Evolutionary conservation across 257 asterid species (phyloP), one percentile per base, ranked within the genome.

Genomic region (Przewalskia tangutica): DNA sequence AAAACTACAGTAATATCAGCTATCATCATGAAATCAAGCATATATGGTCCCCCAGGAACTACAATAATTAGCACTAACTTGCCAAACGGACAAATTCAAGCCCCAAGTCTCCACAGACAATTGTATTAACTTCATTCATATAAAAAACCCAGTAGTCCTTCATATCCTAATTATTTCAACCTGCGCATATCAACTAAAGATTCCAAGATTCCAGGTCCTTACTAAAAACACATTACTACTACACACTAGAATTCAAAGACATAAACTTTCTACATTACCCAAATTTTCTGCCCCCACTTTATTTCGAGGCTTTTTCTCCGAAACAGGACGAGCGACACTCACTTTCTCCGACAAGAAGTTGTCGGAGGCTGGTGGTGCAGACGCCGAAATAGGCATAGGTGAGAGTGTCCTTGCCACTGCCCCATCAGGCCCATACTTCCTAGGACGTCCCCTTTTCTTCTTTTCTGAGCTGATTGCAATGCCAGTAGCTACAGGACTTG

Each of bases 361-460:
- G 62, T 90, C 89, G 2, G 90, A 60, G 32, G 86, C 82, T 2
- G 92, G 91, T 51, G 92, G 92, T 11, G 90, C 88, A 5, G 92
- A 85, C 2, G 95, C 82, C 4, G 94, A 90, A 56, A 86, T 40
- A 36, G 91, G 96, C 82, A 66, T 83, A 4, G 94, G 84, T 4
- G 94, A 86, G 81, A 90, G 86, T 63, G 86, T 78, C 85, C 87
- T 20, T 42, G 82, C 44, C 4, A 86, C 79, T 63, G 92, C 42
- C 42, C 90, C 94, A 78, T 90, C 97, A 5, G 97, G 88, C 32
- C 82, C 89, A 82, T 94, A 93, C 88, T 93, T 94, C 91, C 97
- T 91, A 8, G 98, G 98, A n/a, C 98, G 81, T 46, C 98, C 98
- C 80, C 97, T 93, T 90, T 91, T 94, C 91, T 95, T 95, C 94